Conservation (phyloP, 2,329 filamentous ascomycete species). For the Septoria linicola region DNA sequence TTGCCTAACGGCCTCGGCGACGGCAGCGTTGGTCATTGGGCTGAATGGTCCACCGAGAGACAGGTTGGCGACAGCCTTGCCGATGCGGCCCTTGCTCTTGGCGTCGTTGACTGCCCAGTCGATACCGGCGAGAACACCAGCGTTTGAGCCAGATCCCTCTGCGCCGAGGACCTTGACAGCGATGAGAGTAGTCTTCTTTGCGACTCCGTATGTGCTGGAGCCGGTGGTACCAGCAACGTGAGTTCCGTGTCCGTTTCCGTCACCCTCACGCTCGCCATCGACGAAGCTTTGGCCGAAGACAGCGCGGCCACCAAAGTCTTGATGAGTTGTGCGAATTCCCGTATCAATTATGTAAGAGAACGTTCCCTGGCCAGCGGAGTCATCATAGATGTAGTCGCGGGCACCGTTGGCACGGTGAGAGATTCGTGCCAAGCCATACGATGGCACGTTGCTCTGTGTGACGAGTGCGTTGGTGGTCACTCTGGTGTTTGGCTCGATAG, state of each 20-base stretch:
- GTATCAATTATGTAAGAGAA: conserved; percentile 32
- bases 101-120: conserved; percentile 52
- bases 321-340: conserved; percentile 25
- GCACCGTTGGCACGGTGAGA: conserved; percentile 37
- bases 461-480: conserved; percentile 40
- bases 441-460: conserved; percentile 40
- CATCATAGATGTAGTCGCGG: conserved; percentile 43
- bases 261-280: conserved; percentile 32
- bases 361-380: conserved; percentile 36
- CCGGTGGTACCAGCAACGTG: conserved; percentile 63
- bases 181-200: conserved; percentile 47
- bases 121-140: conserved; percentile 51
- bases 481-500: conserved; percentile 43
- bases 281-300: conserved; percentile 28
- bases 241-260: conserved; percentile 62
- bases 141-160: conserved; percentile 48
- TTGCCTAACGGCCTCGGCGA: conserved; percentile 38
- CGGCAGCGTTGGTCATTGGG: conserved; percentile 41
- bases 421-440: conserved; percentile 46
- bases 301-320: conserved; percentile 34
- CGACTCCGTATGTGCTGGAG: conserved; percentile 60
- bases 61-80: conserved; percentile 37
- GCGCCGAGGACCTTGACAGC: conserved; percentile 53
- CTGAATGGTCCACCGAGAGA: conserved; percentile 43
- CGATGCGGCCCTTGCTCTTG: conserved; percentile 75